Base-by-base conservation (phyloP, 192 early-diverging fungal genomes). In the Oehlia diaphana region DNA sequence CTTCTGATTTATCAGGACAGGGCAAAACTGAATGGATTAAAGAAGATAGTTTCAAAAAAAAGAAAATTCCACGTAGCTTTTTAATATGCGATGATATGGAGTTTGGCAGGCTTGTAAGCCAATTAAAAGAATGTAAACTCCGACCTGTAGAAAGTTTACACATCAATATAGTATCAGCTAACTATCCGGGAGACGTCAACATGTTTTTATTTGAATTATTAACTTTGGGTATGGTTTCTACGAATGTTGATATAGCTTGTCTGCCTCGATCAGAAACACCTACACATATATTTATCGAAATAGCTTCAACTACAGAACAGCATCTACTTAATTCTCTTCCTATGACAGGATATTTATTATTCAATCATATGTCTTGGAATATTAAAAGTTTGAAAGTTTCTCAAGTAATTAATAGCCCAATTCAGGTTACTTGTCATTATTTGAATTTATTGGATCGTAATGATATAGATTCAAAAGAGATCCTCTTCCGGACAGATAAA, bases 11-110 rank as follows among this genome's bases (percentile, higher is more conserved):
- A 26, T 74, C 71, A 8, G 79, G 69, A 42, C 49, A 73, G 47
- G 79, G 79, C 9, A 80, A 80, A 72, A 74, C 79, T 31, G 72
- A 74, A 21, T 80, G 72, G 58, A 80, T 80, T 3, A 76, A 62
- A 42, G 35, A 72, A 64, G 13, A 10, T 21, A 65, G 71, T 28
- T 58, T 63, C 9, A 50, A 58, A 21, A 71, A 21, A 33, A 31
- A 28, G 12, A 39, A n/a, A 44, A 63, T 64, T n/a, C 61, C 63
- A 50, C 9, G 58, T 42, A 80, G 58, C n/a, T 63, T 80, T 10
- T 31, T 80, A 16, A 62, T 80, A n/a, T 49, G 79, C 31, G 79
- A 80, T 62, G 28, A 23, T 23, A 74, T 80, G 23, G 44, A 74
- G 3, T 65, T 44, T 72, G 8, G 21, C 6, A 44, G 16, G 39